phyloP scores from a whole-genome alignment of 2,329 filamentous ascomycete species.

The Ophiostoma australiae region DNA sequence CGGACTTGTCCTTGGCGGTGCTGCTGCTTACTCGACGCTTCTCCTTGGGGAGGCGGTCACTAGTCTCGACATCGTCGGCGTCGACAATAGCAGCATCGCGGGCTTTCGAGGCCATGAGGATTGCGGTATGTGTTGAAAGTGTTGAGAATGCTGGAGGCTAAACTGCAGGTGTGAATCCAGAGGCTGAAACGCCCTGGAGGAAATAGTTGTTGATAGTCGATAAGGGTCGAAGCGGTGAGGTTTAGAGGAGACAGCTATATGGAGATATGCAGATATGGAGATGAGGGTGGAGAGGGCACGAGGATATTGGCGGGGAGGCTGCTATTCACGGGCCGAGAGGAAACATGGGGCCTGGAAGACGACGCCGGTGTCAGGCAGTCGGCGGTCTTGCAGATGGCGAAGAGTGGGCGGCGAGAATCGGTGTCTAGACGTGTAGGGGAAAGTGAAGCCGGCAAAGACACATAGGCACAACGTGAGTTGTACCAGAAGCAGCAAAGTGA shows the following conservation, averaged over 20 bases:
- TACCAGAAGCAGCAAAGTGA: not conserved
- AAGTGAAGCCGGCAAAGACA: not conserved
- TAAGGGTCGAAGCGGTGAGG: slow-evolving; percentile 17
- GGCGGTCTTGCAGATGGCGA: not conserved
- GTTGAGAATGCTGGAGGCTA: not conserved
- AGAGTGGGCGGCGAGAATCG: not conserved
- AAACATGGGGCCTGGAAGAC: slow-evolving; percentile 21
- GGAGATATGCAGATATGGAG: not conserved
- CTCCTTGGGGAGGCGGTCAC: slow-evolving; percentile 18
- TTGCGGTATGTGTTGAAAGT: not conserved
- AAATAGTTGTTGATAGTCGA: not conserved
- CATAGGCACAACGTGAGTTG: not conserved
- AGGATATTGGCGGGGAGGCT: not conserved
- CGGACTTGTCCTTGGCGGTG: slow-evolving; percentile 19
- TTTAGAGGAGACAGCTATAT: not conserved
- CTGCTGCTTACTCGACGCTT: slow-evolving; percentile 23
- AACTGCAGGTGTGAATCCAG: not conserved
- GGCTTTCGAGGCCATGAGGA: slow-evolving; percentile 20
- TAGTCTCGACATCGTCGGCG: slow-evolving; percentile 19
- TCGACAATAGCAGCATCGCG: slow-evolving; percentile 19
- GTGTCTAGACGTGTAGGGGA: not conserved
- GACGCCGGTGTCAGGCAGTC: slow-evolving; percentile 20
- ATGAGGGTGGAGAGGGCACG: not conserved
- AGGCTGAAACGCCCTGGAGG: not conserved
- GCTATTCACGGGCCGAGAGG: slow-evolving; percentile 12